Evolutionary conservation across 2,329 filamentous ascomycete species (phyloP).

Genomic region (Gliomastix tumulicola): DNA sequence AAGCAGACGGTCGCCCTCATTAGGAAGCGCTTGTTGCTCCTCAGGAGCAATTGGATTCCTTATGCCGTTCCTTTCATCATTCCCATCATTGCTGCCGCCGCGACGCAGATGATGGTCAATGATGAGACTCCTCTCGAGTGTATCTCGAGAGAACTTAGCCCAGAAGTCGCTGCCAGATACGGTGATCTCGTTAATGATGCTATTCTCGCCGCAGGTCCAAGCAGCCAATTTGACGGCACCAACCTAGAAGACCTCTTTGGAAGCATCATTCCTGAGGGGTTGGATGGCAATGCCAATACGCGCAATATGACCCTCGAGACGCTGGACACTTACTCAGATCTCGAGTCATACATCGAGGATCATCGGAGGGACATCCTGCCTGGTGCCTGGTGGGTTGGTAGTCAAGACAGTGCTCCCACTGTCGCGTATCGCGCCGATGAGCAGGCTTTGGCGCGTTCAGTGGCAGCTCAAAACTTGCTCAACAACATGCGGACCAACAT

Average conservation of each 20-base stretch:
- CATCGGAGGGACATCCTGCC: constrained; percentile 63
- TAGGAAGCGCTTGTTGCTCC: constrained; percentile 56
- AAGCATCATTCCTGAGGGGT: constrained; percentile 3
- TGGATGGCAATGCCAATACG: neutral
- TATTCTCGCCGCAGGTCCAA: constrained; percentile 11
- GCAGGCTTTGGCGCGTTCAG: constrained; percentile 21
- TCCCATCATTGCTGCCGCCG: constrained; percentile 66
- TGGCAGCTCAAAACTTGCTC: constrained; percentile 55
- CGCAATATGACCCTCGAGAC: constrained; percentile 9
- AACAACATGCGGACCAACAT: constrained; percentile 44
- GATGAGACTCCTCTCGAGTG: neutral
- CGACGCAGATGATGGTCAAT: constrained; percentile 59
- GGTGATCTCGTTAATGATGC: constrained; percentile 10
- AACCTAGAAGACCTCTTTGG: constrained; percentile 4
- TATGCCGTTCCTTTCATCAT: constrained; percentile 67
- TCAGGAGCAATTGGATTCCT: constrained; percentile 51
- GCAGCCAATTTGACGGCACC: neutral
- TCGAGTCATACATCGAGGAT: constrained; percentile 55
- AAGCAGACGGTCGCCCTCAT: constrained; percentile 58
- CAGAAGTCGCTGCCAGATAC: constrained; percentile 7
- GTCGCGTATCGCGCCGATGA: constrained; percentile 60
- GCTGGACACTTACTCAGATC: constrained; percentile 50
- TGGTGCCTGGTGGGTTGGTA: constrained; percentile 65
- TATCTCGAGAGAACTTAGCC: constrained; percentile 34
- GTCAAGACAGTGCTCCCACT: constrained; percentile 47